Evolutionary conservation across 352 stramenopile species (phyloP), one percentile per base, ranked within the genome.

Genomic region (Aphanomyces astaci): DNA sequence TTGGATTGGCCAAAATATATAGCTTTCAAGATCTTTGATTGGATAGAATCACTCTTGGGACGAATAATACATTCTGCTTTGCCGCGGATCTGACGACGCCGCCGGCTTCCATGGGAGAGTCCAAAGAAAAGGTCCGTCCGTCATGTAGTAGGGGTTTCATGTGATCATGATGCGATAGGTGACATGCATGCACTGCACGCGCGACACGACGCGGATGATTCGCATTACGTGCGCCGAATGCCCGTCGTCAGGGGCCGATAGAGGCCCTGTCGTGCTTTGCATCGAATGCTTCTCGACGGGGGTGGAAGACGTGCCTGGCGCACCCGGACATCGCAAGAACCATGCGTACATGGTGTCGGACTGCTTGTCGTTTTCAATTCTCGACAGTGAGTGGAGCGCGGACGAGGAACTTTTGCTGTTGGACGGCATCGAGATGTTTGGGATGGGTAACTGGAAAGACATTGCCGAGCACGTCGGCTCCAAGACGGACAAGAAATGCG

Each of bases 381-480:
- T 93, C 51, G 56, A 70, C 24, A 71, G 63, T 64, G 81, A 81
- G 45, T 98, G 96, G 96, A 98, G 90, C 7, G 90, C 87, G 0
- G 92, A 98, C 69, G 96, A 99, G 75, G 96, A 99, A 75, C 73
- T 99, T 28, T 71, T 96, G 49, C 78, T 99, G 43, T 82, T 99
- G 15, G 96, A 99, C 72, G 95, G 78, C 27, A 98, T 99, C 53
- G 82, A 96, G 57, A 95, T 94, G 73, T 97, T 98, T 71, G 96
- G 96, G 33, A 86, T 99, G 67, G 96, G 96, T 54, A 99, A 99
- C 76, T 99, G 96, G 96, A 89, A 89, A 68, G 88, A 97, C 67
- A 96, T 95, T 52, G 81, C 86, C 0, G 82, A 95, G 31, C 82
- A 96, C 55, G 82, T 97, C 25, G 81, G 72, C 27, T 92, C 80